Evolutionary conservation across 495 filamentous ascomycete species (phyloP), one percentile per base, ranked within the genome.

Genomic region (Mycothermus thermophilus): DNA sequence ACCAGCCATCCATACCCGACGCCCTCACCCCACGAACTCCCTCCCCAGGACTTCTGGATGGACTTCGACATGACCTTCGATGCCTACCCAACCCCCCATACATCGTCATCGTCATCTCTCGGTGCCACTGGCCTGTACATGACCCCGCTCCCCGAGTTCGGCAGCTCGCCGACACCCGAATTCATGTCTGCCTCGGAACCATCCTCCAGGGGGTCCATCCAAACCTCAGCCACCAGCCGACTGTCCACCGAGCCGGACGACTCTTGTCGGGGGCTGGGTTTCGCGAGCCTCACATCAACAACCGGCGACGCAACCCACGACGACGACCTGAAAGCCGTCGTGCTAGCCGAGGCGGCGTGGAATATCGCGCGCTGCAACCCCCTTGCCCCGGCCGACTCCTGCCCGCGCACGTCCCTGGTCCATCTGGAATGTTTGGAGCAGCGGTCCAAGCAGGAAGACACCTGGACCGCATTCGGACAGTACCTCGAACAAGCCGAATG

Each of bases 371-470:
- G 69, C 8, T 77, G 73, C 55, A 73, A 67, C 34, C 65, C 60
- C 4, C 57, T 60, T 5, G 47, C 62, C 36, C 63, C 59, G 28
- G 67, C 70, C 3, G 60, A 51, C 32, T 52, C 57, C 7, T 76
- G 73, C 38, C 71, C 67, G 3, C 61, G 60, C 12, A 75, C 74
- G 8, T 70, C 71, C 12, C 66, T 64, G 18, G 50, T 71, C 28
- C 71, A 77, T 41, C 56, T 77, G 4, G 70, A 76, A 42, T 62
- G 63, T 26, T 46, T 79, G 13, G 71, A 75, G 41, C 57, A 67
- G 28, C 72, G 59, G 39, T 75, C 68, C 32, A 69, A 63, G 34
- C 61, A 72, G 25, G 68, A 71, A 21, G 54, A 50, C 8, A 60
- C 59, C 3, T 69, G 64, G 62, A 54, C 44, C 29, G 46, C 58